phyloP scores from a whole-genome alignment of 805 yeast species.

The Suhomyces sp. region DNA sequence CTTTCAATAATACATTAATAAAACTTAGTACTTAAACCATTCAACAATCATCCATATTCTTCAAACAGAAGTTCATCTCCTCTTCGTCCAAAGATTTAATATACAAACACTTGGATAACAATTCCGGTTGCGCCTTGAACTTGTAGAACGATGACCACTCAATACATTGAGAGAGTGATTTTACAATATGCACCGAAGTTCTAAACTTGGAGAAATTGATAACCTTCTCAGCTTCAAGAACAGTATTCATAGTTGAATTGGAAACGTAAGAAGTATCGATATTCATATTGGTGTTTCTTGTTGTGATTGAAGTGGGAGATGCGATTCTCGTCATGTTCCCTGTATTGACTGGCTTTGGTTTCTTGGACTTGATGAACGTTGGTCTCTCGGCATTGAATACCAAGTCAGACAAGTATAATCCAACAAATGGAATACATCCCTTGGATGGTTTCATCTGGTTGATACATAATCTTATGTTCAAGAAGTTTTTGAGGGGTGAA shows the following conservation, averaged over 20 bases:
- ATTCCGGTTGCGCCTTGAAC: conserved; percentile 54
- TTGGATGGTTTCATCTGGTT: conserved; percentile 57
- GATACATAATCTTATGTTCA: conserved; percentile 61
- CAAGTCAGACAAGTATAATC: conserved; percentile 79
- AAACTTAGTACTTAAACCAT: too few relatives aligned
- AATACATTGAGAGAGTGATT: conserved; percentile 72
- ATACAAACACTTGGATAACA: conserved; percentile 81
- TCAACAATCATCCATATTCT: conserved; percentile 8
- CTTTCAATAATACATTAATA: too few relatives aligned
- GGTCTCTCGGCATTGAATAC: conserved; percentile 70
- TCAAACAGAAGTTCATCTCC: conserved; percentile 54
- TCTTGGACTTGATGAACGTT: conserved; percentile 34
- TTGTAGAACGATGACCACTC: conserved; percentile 79
- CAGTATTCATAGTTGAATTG: conserved; percentile 11
- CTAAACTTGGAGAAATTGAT: conserved; percentile 79
- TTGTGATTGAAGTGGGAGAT: neutral
- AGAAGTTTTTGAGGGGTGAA: conserved; percentile 73
- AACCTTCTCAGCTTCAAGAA: conserved; percentile 34
- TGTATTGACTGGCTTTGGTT: conserved; percentile 1
- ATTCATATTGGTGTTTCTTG: neutral
- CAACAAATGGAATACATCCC: conserved; percentile 91
- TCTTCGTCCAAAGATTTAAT: conserved; percentile 70
- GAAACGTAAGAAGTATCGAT: conserved; percentile 9
- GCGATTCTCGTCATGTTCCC: neutral
- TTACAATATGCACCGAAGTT: conserved; percentile 72